Evolutionary conservation across 2,329 filamentous ascomycete species (phyloP).

Genomic region (Aureobasidium sp.): DNA sequence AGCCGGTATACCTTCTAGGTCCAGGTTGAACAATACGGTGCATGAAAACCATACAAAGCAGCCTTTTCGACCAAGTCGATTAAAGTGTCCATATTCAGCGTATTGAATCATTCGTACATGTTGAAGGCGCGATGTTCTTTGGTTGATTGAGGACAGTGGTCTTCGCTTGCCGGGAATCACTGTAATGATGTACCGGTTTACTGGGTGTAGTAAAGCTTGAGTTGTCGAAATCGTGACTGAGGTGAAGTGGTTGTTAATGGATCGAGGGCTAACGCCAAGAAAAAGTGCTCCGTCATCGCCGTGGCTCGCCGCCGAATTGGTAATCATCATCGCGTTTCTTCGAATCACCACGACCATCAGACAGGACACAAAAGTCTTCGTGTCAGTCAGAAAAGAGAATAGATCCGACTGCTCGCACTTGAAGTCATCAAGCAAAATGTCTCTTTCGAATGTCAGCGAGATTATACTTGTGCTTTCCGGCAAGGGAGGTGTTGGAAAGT

Average conservation of each 20-base stretch:
- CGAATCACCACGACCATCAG: background rate
- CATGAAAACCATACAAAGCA: background rate
- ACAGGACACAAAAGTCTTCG: background rate
- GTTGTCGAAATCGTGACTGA: background rate
- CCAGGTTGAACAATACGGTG: no score
- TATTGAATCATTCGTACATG: background rate
- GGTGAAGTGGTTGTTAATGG: background rate
- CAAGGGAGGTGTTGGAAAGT: slow-evolving; percentile 97
- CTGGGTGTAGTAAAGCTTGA: background rate
- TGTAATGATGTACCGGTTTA: background rate
- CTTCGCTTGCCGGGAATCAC: background rate
- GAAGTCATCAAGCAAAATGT: slow-evolving; percentile 43
- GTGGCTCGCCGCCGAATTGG: slow-evolving; percentile 6
- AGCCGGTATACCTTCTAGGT: no score
- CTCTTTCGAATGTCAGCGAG: slow-evolving; percentile 64
- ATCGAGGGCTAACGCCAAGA: background rate
- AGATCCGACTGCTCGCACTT: background rate
- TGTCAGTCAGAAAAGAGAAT: background rate
- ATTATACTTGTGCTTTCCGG: slow-evolving; percentile 83
- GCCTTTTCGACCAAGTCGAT: background rate
- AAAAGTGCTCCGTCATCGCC: slow-evolving; percentile 1
- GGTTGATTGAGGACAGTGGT: background rate
- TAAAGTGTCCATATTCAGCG: background rate
- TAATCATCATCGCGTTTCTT: background rate
- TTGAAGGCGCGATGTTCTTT: background rate